Base-by-base conservation (phyloP, 176 grass and related monocot species). In the Raddia distichophylla region DNA sequence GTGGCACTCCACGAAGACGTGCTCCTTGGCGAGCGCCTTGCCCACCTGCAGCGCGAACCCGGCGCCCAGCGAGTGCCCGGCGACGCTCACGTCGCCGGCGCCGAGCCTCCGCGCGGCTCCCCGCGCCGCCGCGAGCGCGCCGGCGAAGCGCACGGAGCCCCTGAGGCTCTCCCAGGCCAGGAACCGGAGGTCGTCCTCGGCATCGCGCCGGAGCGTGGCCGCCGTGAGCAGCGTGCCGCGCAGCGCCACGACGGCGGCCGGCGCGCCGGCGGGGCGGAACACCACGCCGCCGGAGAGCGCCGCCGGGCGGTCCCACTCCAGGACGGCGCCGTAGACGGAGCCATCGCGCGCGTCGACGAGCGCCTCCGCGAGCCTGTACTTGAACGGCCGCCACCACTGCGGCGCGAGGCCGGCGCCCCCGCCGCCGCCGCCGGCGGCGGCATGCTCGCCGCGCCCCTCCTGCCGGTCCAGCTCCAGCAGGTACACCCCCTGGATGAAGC, bases 351-450 rank as follows among this genome's bases (percentile, higher is more conserved):
- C 86, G 65, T 97, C 94, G 44, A 91, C 63, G 40, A 94, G 89
- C 37, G 43, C 61, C 65, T 74, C 60, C 8, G 77, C 35, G 20
- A 97, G 82, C 58, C 88, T 80, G 83, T 94, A 97, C 76, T 77
- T 87, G 91, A 97, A 97, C 3, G 90, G 89, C 11, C 91, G 93
- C 91, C 91, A 97, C 94, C 94, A 97, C 33, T 85, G 86, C 68
- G 87, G 80, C 43, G 94, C 94, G 6, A 97, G 90, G 49, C 77
- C 64, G 9, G 67, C 81, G 67, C 74, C 27, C 0, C 0, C 27
- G 27, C 27, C 27, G 27, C 74, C 27, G 27, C 0, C 27, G 27
- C 27, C 27, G 27, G 0, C 27, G 27, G 27, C 27, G 27, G 27
- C 27, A 27, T 27, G 86, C 54, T 78, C 80, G 13, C 85, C 81